A percentile compares a stretch with the other conserved stretches of the same genome.
phyloP scores from a whole-genome alignment of 2,329 filamentous ascomycete genomes.

The Ascochyta lentis region DNA sequence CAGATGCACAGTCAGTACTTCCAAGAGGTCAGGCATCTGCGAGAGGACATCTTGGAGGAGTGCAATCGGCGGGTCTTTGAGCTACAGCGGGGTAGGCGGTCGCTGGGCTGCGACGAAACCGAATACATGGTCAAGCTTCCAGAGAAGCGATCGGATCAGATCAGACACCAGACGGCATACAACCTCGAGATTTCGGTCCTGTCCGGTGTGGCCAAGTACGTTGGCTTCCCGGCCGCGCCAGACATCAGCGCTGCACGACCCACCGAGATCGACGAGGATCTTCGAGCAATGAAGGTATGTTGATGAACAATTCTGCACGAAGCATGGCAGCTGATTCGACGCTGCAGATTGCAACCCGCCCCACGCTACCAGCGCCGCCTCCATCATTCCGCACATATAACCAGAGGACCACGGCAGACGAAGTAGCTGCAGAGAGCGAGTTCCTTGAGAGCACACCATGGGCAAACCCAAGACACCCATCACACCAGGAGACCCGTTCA shows the following conservation, averaged over 20 bases:
- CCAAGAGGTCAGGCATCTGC: conserved; percentile 81
- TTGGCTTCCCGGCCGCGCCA: conserved; percentile 95
- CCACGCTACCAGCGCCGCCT: conserved; percentile 31
- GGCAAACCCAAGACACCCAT: conserved; percentile 77
- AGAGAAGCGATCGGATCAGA: conserved; percentile 75
- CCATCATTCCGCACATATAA: conserved; percentile 45
- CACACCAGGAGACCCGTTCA: conserved; percentile 44
- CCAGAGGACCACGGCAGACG: conserved; percentile 53
- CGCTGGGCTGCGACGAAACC: conserved; percentile 76
- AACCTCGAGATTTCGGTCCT: conserved; percentile 94
- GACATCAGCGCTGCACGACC: conserved; percentile 75
- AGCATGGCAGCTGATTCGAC: conserved; percentile 31
- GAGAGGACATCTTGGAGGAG: conserved; percentile 79
- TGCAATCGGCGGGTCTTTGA: conserved; percentile 92
- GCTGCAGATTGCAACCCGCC: conserved; percentile 44
- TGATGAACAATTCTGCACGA: conserved; percentile 21
- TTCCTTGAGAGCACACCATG: conserved; percentile 90
- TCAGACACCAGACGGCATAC: conserved; percentile 86
- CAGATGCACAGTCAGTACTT: conserved; percentile 91
- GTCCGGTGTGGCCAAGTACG: conserved; percentile 89
- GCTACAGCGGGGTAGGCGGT: conserved; percentile 86
- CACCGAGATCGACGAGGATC: conserved; percentile 81
- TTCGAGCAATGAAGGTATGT: conserved; percentile 87
- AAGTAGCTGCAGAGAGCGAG: conserved; percentile 75
- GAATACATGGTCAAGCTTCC: conserved; percentile 86